Evolutionary conservation across 495 filamentous ascomycete genomes (phyloP).

Genomic region (Chlorociboria aeruginascens): DNA sequence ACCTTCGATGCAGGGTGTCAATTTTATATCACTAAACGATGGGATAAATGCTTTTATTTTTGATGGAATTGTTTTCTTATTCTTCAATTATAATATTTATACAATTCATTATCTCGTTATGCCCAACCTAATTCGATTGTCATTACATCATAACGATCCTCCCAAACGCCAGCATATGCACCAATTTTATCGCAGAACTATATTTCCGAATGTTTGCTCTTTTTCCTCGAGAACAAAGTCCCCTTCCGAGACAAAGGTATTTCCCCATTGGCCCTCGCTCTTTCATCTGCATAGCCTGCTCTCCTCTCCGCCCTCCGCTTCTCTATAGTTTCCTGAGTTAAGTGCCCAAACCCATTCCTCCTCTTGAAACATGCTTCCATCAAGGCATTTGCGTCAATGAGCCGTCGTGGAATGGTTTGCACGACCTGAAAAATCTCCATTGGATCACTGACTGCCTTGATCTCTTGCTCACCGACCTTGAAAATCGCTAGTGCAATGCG

Average conservation of each 20-base stretch:
- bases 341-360: slow-evolving; percentile 72
- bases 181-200: too few relatives aligned
- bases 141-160: too few relatives aligned
- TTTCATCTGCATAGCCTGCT: slow-evolving; percentile 30
- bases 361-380: slow-evolving; percentile 72
- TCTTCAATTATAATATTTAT: too few relatives aligned
- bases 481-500: slow-evolving; percentile 85
- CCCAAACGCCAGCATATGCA: too few relatives aligned
- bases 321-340: slow-evolving; percentile 57
- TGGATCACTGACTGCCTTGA: slow-evolving; percentile 67
- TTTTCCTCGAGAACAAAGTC: slow-evolving; percentile 7
- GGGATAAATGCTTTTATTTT: too few relatives aligned
- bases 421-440: slow-evolving; percentile 97
- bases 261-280: slow-evolving; percentile 12
- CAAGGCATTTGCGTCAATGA: slow-evolving; percentile 70
- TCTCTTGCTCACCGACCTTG: slow-evolving; percentile 77
- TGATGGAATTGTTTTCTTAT: too few relatives aligned
- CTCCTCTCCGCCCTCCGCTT: slow-evolving; percentile 47
- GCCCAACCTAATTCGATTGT: too few relatives aligned
- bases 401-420: slow-evolving; percentile 70
- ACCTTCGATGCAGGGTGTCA: too few relatives aligned
- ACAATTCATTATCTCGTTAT: too few relatives aligned
- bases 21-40: too few relatives aligned
- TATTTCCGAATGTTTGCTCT: neutral
- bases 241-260: slow-evolving; percentile 1